Percentiles rank a stretch among this genome's conserved stretches.
phyloP scores from a whole-genome alignment of 495 filamentous ascomycete species.

The Staphylotrichum longicolle region DNA sequence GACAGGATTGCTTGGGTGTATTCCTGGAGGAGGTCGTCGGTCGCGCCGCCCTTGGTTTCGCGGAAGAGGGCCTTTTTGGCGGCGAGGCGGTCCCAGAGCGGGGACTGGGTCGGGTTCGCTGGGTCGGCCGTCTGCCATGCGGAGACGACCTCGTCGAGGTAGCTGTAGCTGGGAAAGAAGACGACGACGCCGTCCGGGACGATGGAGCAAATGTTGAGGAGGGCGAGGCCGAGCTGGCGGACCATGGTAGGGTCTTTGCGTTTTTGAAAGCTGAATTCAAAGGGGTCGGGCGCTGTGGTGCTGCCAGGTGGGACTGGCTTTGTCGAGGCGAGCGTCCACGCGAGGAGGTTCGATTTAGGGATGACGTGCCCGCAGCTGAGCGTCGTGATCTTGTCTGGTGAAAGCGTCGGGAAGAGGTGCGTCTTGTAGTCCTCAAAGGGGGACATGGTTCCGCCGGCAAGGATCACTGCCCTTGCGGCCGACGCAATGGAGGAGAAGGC shows the following conservation, averaged over 20 bases:
- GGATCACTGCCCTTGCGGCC: slow-evolving; percentile 80
- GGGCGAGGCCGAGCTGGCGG: slow-evolving; percentile 66
- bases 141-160: slow-evolving; percentile 68
- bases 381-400: slow-evolving; percentile 62
- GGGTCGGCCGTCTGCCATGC: slow-evolving; percentile 57
- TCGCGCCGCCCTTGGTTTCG: slow-evolving; percentile 58
- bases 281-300: slow-evolving; percentile 52
- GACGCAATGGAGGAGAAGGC: slow-evolving; percentile 88
- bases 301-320: slow-evolving; percentile 22
- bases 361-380: slow-evolving; percentile 96
- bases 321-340: slow-evolving; percentile 53
- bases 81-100: slow-evolving; percentile 55
- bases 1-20: slow-evolving; percentile 68
- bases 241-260: slow-evolving; percentile 63
- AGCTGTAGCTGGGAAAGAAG: slow-evolving; percentile 94
- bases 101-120: slow-evolving; percentile 24
- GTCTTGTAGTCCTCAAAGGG: slow-evolving; percentile 86
- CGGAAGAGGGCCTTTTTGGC: slow-evolving; percentile 64
- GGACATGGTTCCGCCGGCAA: slow-evolving; percentile 97
- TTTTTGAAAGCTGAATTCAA: slow-evolving; percentile 85
- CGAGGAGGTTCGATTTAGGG: slow-evolving; percentile 73
- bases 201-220: slow-evolving; percentile 65
- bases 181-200: slow-evolving; percentile 93
- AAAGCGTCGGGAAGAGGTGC: slow-evolving; percentile 78
- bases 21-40: slow-evolving; percentile 65